phyloP scores from a whole-genome alignment of 768 basidiomycete species.

The Fomitopsis serialis region DNA sequence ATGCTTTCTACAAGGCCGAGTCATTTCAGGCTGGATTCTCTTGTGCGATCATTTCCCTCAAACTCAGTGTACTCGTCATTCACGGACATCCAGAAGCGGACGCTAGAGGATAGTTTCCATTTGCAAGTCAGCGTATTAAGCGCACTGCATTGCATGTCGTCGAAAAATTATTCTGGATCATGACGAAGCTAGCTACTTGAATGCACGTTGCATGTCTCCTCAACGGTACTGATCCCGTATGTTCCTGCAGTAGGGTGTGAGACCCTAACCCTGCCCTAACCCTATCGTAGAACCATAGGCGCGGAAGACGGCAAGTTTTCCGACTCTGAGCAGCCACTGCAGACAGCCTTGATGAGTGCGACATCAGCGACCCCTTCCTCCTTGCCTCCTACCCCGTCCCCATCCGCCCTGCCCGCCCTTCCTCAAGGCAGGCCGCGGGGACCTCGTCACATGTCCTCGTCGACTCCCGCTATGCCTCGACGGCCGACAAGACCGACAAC shows the following conservation, averaged over 20 bases:
- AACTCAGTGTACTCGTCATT: too few relatives aligned
- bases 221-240: too few relatives aligned
- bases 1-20: neutral
- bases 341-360: conserved; percentile 21
- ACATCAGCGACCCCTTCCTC: conserved; percentile 35
- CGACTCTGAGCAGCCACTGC: too few relatives aligned
- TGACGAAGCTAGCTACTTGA: too few relatives aligned
- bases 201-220: too few relatives aligned
- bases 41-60: too few relatives aligned
- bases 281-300: conserved; percentile 3
- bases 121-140: too few relatives aligned
- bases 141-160: too few relatives aligned
- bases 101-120: too few relatives aligned
- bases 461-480: conserved; percentile 27
- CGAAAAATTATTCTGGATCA: too few relatives aligned
- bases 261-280: conserved; percentile 3
- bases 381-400: conserved; percentile 32
- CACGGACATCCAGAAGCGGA: too few relatives aligned
- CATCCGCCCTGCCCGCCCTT: conserved; percentile 10
- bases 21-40: too few relatives aligned
- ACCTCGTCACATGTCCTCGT: conserved; percentile 27
- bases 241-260: neutral
- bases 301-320: conserved; percentile 1
- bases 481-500: conserved; percentile 35
- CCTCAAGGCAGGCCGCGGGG: conserved; percentile 4